Conservation (phyloP, 306 rosid species). For the Cucurbita argyrosperma region DNA sequence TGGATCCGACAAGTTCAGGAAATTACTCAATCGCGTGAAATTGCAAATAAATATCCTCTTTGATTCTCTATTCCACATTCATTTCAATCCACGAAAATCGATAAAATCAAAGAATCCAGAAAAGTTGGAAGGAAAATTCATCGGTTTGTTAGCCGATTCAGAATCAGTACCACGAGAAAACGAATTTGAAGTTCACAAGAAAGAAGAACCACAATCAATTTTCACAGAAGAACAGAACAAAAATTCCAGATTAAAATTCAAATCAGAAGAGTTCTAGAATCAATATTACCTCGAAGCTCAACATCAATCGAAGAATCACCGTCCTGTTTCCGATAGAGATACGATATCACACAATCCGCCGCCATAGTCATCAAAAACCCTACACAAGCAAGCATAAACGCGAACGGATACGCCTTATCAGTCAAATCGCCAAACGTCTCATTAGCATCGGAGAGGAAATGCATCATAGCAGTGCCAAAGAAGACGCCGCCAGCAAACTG, state of each 20-base stretch:
- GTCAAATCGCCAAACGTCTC: slow-evolving; percentile 48
- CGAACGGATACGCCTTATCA: slow-evolving; percentile 39
- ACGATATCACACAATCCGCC: slow-evolving; percentile 42
- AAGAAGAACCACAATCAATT: too few relatives aligned
- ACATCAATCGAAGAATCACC: background rate
- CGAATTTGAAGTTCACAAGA: too few relatives aligned
- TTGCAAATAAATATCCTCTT: background rate
- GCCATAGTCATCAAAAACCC: slow-evolving; percentile 55
- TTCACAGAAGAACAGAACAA: too few relatives aligned
- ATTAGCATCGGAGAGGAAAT: slow-evolving; percentile 58
- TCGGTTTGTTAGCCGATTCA: background rate
- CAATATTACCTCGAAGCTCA: slow-evolving; percentile 28
- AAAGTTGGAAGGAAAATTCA: background rate
- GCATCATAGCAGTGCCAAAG: slow-evolving; percentile 71
- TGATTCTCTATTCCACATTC: background rate
- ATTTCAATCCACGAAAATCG: too few relatives aligned
- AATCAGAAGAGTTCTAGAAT: background rate
- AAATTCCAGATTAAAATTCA: background rate
- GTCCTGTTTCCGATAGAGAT: slow-evolving; percentile 17
- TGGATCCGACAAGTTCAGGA: background rate
- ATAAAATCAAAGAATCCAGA: background rate
- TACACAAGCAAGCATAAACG: slow-evolving; percentile 49
- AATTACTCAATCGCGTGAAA: background rate
- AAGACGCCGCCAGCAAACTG: slow-evolving; percentile 74
- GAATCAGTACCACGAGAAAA: background rate